Base-by-base conservation (phyloP, 345 rosid species). In the Dipteronia dyeriana region DNA sequence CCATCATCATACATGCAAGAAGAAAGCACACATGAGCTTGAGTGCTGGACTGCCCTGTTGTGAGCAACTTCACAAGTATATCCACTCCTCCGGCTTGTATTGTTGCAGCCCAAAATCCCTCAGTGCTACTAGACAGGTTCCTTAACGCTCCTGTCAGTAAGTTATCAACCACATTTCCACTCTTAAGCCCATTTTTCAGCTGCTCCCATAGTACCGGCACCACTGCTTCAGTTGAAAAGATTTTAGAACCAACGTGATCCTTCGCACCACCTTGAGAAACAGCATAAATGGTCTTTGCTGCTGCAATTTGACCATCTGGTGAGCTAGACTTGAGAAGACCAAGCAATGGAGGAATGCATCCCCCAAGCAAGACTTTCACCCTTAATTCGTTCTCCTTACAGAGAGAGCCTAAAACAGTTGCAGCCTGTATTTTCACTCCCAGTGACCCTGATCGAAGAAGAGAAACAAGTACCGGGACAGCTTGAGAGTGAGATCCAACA, bases 401-500 rank as follows among this genome's bases (percentile, higher is more conserved):
- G 26, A 97, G 97, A 51, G 98, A 94, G 45, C 99, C 97, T 81
- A 97, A 85, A 79, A 97, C 98, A 72, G 89, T 88, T 66, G 99
- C 98, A 74, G 98, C 98, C 78, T 97, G 97, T 82, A 90, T 94
- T 89, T 97, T 97, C 80, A 97, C 94, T 73, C 93, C 99, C 25
- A 90, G 77, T 20, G 97, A 89, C 70, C 99, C 98, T 63, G 99
- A 94, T 49, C 99, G 97, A 70, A 97, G 99, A 86, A 94, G 98
- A 68, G 99, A 97, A 73, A 97, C 98, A 78, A 97, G 99, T 61
- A 97, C 99, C 23, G 99, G 99, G 79, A 97, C 99, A 73, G 99
- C 99, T 85, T 97, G 99, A 78, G 98, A 97, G 84, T 97, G 99
- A 79, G 99, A 94, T 73, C 97, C 98, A 67, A 97, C 99, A 80